Base-by-base conservation (phyloP, 352 stramenopile genomes). In the Aphanomyces invadans region DNA sequence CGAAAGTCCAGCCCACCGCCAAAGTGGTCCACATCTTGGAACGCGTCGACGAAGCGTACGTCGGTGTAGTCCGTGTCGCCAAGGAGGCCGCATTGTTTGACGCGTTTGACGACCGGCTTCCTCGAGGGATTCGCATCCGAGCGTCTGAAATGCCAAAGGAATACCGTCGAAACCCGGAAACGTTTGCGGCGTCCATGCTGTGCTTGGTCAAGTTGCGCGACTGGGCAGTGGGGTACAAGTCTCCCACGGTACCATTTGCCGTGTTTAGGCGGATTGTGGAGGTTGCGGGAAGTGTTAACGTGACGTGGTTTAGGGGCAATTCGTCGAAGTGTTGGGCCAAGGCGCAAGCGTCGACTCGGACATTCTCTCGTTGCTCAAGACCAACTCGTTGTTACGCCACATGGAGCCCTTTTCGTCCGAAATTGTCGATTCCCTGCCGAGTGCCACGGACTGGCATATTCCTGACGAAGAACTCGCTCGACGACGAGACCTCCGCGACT, bases 401-500 rank as follows among this genome's bases (percentile, higher is more conserved):
- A 84, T 83, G 0, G 36, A 83, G 3, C 80, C 89, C 46, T 90
- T 93, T 39, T 71, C 73, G 31, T 76, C 71, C n/a, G 74, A 77
- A 0, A 89, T 92, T 39, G 82, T 88, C 26, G 87, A 84, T 33
- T 98, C 93, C 38, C 78, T 81, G 5, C 72, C 68, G 11, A 81
- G 70, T 7, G 80, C 76, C 15, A 80, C 92, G 62, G 84, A 88
- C 25, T 96, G 86, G 84, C 42, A 73, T 29, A 84, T 95, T n/a
- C 80, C 87, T 2, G 64, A 72, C 12, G 75, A 88, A 67, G 96
- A 98, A 68, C 69, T 96, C 1, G 79, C 74, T 12, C 78, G 79
- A 23, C 79, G 96, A 19, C 80, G 89, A 1, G 96, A 99, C 72
- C 97, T 98, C 53, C 85, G 95, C 29, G 80, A 93, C 52, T 65